Base-by-base conservation (phyloP, 352 stramenopile genomes). In the Nothophytophthora sp. region DNA sequence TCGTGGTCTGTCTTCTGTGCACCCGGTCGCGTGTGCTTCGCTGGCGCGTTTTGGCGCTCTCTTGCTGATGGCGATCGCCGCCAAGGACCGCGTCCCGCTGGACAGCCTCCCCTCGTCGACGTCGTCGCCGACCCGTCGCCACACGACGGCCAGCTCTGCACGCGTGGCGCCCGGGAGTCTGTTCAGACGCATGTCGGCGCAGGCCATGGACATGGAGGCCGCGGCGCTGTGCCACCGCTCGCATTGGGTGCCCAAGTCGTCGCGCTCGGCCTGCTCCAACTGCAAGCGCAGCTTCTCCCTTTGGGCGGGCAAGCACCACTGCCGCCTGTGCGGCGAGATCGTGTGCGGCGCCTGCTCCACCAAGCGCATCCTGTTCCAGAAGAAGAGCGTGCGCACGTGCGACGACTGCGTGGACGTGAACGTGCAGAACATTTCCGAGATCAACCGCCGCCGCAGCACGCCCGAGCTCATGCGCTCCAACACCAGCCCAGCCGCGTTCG, bases 211-310 rank as follows among this genome's bases (percentile, higher is more conserved):
- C 19, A 82, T 90, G 60, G 73, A 90, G 51, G 63, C 66, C 29
- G 55, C 73, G n/a, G 76, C 76, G 36, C 61, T 93, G 19, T 90
- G 83, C 51, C 78, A 83, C 40, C 76, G 76, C 32, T 87, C 76
- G 39, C 76, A 93, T 30, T 90, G 76, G 74, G 77, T 87, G 36
- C 80, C 78, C 55, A 90, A 88, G 57, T 88, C 76, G 2, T 80
- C 76, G 29, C 79, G 80, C 47, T 60, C 65, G 9, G 59, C 35
- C 24, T 93, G 83, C 58, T 78, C 76, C 39, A 86, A 85, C 55
- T 93, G 83, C 64, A 61, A 69, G 18, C 70, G 64, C 41, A 59
- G 51, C 36, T 88, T 93, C 55, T 55, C 65, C n/a, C 58, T 91
- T 11, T 87, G 73, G 53, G 73, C 55, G 10, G 69, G 64, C 39